These are phyloP conservation scores for Aspergillus intermedius DNA, from an alignment of 2,329 filamentous ascomycete species.

Conservation along the genomic window DNA sequence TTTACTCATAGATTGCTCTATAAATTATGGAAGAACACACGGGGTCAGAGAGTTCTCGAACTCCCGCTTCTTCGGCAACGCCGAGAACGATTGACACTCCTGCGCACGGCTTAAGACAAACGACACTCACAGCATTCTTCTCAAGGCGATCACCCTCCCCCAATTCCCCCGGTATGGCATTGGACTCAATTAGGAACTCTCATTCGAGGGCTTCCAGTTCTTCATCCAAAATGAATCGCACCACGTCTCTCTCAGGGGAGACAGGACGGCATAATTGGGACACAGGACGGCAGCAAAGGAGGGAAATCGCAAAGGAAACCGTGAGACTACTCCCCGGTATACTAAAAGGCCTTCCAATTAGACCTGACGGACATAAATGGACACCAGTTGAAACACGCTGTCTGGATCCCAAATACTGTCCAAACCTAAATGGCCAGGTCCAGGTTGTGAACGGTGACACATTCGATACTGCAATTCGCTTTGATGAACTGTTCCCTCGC, in stretches of 20 bases:
- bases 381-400: background rate
- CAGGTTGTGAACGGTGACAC: slow-evolving; percentile 53
- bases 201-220: background rate
- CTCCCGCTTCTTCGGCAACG: background rate
- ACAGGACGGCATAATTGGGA: background rate
- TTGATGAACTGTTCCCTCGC: slow-evolving; percentile 20
- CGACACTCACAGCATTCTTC: background rate
- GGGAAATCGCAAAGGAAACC: slow-evolving; percentile 43
- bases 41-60: background rate
- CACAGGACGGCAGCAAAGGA: background rate
- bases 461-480: slow-evolving; percentile 49
- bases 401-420: background rate
- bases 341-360: background rate
- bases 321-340: slow-evolving; percentile 42
- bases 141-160: background rate
- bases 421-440: background rate
- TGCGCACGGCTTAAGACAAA: slow-evolving; percentile 1
- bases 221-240: background rate
- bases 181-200: background rate
- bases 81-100: background rate
- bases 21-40: background rate
- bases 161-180: background rate
- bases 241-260: too few relatives aligned
- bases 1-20: too few relatives aligned
- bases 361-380: background rate